Base-by-base conservation (phyloP, 2,329 filamentous ascomycete species). In the Fusarium anthophilum region DNA sequence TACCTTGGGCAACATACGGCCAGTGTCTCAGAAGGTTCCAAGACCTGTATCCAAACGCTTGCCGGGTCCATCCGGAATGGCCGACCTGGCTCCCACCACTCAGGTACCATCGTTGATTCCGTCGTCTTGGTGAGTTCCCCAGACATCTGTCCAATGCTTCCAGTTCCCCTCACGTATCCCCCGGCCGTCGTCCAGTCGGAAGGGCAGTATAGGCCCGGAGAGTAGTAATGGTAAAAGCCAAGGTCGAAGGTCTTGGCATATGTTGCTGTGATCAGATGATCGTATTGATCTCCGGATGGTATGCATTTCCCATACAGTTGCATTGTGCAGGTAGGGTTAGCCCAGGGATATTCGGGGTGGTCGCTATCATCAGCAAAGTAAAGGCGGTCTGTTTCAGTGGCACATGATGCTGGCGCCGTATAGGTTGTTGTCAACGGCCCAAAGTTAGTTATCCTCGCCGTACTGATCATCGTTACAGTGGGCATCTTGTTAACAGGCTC, bases 1-100 rank as follows among this genome's bases (percentile, higher is more conserved):
- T 69, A 74, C 77, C 66, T 77, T 24, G 75, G 76, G 24, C 76
- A 78, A 41, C 75, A 79, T 51, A 69, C 73, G 6, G 61, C 67
- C 6, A 77, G n/a, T 32, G 75, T 74, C 63, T 77, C 77, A 6
- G 63, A 66, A 32, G 41, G 22, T 18, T 43, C 43, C 18, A 74
- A 51, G 3, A 72, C 57, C 8, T 65, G 14, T 6, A 53, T 24
- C 63, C 50, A 53, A 10, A 53, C 30, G 24, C 13, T 53, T 20
- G 50, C 4, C 18, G 50, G 50, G 18, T 37, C 13, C 24, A 12
- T 6, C 11, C 9, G n/a, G 2, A 15, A 15, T 37, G 50, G 9
- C 9, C 50, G 50, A 15, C 50, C 50, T 37, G n/a, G 50, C n/a
- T 53, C 50, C 30, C 50, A 53, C 0, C 13, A 2, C 0, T 3